Evolutionary conservation across 225 moss, liverwort and hornwort species (phyloP).

Genomic region (Physcomitrium patens): DNA sequence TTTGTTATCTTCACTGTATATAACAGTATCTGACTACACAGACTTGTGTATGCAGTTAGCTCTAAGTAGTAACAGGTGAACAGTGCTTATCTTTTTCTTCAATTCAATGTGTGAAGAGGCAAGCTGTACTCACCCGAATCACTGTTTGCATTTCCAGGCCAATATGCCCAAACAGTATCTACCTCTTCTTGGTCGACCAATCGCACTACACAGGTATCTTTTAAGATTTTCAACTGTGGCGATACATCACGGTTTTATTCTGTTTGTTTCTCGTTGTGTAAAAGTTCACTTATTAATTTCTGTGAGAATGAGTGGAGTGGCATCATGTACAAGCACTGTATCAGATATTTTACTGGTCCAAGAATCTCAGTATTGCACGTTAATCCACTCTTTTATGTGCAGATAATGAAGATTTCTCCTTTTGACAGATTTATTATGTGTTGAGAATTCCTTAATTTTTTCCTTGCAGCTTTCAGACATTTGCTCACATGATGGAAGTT

Average conservation of each 20-base stretch:
- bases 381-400: neutral
- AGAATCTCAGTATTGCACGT: neutral
- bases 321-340: neutral
- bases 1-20: conserved; percentile 17
- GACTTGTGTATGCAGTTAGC: neutral
- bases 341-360: neutral
- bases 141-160: conserved; percentile 56
- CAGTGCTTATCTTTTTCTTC: neutral
- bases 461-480: conserved; percentile 70
- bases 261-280: neutral
- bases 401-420: neutral
- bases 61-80: conserved; percentile 11
- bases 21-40: neutral
- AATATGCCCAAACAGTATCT: conserved; percentile 89
- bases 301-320: conserved; percentile 12
- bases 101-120: conserved; percentile 3
- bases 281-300: neutral
- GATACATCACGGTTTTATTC: neutral
- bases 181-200: conserved; percentile 78
- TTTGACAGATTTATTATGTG: neutral
- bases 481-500: conserved; percentile 70
- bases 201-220: conserved; percentile 74
- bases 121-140: conserved; percentile 11
- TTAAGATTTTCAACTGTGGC: neutral
- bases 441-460: conserved; percentile 6